A percentile compares a stretch with the other conserved stretches of the same genome.
These are phyloP conservation scores for Calocera cornea DNA, from an alignment of 768 basidiomycete species.

Conservation along the genomic window DNA sequence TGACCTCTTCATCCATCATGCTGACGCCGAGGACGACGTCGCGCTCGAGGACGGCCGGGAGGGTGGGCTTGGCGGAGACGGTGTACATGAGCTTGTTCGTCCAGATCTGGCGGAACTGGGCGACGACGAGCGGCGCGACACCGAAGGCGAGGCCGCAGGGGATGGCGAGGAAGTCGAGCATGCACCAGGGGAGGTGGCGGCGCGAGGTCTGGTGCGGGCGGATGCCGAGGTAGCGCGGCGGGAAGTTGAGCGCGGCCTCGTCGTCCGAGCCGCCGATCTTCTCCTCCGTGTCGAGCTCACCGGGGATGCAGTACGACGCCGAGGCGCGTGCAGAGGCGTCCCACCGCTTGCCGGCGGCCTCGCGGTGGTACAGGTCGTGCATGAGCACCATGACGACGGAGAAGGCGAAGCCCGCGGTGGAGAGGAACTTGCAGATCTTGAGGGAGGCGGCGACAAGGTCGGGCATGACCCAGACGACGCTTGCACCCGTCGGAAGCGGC, in stretches of 20 bases:
- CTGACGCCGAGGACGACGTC: neutral
- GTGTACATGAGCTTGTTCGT: constrained; percentile 16
- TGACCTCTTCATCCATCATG: neutral
- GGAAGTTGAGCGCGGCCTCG: constrained; percentile 5
- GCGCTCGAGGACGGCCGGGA: neutral
- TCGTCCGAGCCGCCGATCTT: neutral
- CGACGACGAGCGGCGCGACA: constrained; percentile 19
- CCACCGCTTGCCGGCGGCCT: constrained; percentile 16
- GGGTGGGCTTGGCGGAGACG: constrained; percentile 8
- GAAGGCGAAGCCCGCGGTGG: constrained; percentile 9
- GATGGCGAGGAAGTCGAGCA: constrained; percentile 16
- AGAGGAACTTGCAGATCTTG: constrained; percentile 12
- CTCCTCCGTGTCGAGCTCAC: neutral
- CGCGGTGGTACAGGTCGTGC: constrained; percentile 19
- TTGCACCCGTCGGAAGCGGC: neutral
- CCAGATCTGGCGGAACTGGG: constrained; percentile 21
- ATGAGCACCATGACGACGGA: constrained; percentile 9
- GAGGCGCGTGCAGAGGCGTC: constrained; percentile 12
- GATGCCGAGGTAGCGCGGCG: constrained; percentile 6
- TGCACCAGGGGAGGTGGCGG: constrained; percentile 1
- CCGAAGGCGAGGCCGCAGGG: constrained; percentile 19
- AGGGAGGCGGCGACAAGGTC: constrained; percentile 12
- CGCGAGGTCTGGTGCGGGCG: constrained; percentile 7
- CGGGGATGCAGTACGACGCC: constrained; percentile 12
- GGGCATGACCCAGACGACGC: constrained; percentile 13